Base-by-base conservation (phyloP, 1,139 yeast genomes). In the Nadsonia commutata region DNA sequence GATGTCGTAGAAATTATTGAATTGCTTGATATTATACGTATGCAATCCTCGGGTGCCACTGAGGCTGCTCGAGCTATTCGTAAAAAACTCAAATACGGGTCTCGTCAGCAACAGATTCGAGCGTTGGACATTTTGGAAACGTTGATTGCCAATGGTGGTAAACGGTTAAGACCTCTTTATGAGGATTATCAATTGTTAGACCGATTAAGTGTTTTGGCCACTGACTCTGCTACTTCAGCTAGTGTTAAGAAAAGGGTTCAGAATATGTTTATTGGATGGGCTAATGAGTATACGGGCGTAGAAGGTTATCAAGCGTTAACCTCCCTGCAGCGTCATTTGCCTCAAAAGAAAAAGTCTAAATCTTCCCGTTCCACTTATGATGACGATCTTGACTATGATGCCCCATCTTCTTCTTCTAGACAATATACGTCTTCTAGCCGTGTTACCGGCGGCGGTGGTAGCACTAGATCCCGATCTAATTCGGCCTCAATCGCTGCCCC, bases 11-110 rank as follows among this genome's bases (percentile, higher is more conserved):
- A 64, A 38, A 50, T 67, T 22, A 63, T 69, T 9, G 72, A 68
- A 45, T 58, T 73, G 39, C 49, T 71, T 38, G 74, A 71, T 43
- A 63, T 69, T 20, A 68, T 73, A 44, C 58, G 56, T 41, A 52
- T 66, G 31, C 65, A 67, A 46, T 57, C 60, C n/a, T 60, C 70
- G 1, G 73, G 63, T 1, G 76, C 85, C 1, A 64, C 69, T 9
- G 97, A 88, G 60, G 93, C 94, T 1, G 96, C 96, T 0, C 68
- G 97, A 43, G 94, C 95, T 1, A 67, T 90, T 36, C 71, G 98
- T 43, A 90, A 90, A 66, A 77, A 79, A 57, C 67, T 90, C 58
- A 90, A 90, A 63, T 82, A 90, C 58, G 97, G 97, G n/a, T 54
- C 67, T 1, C 58, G 63, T 1, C 66, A 66, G 23, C 78, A 76